Conservation (phyloP, 805 yeast genomes). For the Starmerella sp. region DNA sequence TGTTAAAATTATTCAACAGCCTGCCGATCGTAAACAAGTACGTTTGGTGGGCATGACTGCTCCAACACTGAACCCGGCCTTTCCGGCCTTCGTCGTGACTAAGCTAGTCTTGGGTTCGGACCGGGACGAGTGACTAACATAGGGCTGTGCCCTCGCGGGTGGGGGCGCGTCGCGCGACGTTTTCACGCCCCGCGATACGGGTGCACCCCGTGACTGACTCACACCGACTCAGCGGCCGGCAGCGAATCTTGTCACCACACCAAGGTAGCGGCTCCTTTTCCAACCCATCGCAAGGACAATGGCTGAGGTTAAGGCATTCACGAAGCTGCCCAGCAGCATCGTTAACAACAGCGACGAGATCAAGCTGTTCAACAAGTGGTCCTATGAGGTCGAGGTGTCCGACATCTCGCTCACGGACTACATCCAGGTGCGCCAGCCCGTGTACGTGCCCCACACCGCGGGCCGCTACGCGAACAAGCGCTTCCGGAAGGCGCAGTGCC, state of each 20-base stretch:
- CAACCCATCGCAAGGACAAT: conserved; percentile 26
- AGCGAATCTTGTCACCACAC: conserved; percentile 6
- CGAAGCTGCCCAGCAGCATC: conserved; percentile 93
- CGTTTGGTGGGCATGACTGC: too few species aligned
- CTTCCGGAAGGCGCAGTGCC: conserved; percentile 99
- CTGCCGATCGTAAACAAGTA: too few species aligned
- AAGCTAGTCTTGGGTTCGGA: too few species aligned
- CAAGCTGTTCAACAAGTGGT: conserved; percentile 99
- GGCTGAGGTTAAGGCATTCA: conserved; percentile 74
- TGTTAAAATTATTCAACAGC: too few species aligned
- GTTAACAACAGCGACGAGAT: conserved; percentile 92
- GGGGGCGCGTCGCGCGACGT: not conserved
- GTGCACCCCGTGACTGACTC: conserved; percentile 15
- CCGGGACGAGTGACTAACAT: conserved; percentile 1
- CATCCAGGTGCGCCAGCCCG: conserved; percentile 96
- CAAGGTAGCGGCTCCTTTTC: conserved; percentile 2
- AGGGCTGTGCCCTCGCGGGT: conserved; percentile 8
- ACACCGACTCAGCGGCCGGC: not conserved
- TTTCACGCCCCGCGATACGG: not conserved
- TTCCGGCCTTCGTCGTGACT: too few species aligned
- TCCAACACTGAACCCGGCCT: too few species aligned
- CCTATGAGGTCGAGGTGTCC: conserved; percentile 94
- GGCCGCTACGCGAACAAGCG: conserved; percentile 99
- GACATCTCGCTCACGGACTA: conserved; percentile 97
- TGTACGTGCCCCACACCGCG: conserved; percentile 97